Base-by-base conservation (phyloP, 305 asterid genomes). In the Ajuga reptans region DNA sequence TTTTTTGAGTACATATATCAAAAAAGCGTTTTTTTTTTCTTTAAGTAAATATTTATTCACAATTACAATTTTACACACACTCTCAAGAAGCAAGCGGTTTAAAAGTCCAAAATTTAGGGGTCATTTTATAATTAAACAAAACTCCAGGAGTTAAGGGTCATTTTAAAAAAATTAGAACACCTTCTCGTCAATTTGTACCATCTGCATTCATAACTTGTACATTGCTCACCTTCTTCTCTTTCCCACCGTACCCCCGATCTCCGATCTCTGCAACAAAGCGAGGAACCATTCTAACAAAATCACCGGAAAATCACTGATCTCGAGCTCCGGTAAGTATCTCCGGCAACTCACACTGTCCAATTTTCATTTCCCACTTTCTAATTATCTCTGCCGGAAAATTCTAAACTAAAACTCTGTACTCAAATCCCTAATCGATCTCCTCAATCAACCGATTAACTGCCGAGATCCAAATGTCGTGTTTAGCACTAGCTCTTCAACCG, bases 401-500 rank as follows among this genome's bases (percentile, higher is more conserved):
- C 72, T 15, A 5, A 42, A 43, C 33, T 72, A 53, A 14, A 68
- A 7, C 39, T 34, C 42, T 41, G 17, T 51, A 51, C 17, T 59
- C 21, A 46, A 61, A 53, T 6, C 74, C 74, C 64, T 10, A 64
- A 72, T 77, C 72, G 15, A 59, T 9, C 14, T n/a, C 39, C 37
- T 39, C 12, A 49, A 72, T 46, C 69, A 21, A 64, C 39, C 65
- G 52, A 46, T 62, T 14, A 59, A n/a, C 62, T 52, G 31, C 55
- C 14, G 0, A 49, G 53, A 66, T 61, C 72, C 67, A 12, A 58
- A 91, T 91, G 96, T 87, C 96, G 46, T 91, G 97, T 71, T 78
- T 91, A 64, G 95, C 93, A 9, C 78, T 91, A 9, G 84, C 97
- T 17, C 97, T 91, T 27, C 96, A 91, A 62, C 97, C 97, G 64